A percentile compares a stretch with the other conserved stretches of the same genome.
Conservation (phyloP, 176 grass and related monocot species). For the Guadua angustifolia region DNA sequence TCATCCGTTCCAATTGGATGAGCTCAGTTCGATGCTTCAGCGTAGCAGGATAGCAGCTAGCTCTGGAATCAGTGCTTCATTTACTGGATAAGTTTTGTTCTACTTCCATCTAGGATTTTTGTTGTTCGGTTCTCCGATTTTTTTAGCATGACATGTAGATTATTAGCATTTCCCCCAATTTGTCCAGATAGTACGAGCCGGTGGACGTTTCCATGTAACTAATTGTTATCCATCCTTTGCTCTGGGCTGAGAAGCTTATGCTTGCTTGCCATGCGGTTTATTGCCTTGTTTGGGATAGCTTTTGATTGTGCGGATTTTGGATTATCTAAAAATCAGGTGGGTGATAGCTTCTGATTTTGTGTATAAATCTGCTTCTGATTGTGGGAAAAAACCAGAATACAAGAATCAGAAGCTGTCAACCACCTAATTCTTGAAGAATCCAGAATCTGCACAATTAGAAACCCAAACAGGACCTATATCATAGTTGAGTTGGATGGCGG, state of each 20-base stretch:
- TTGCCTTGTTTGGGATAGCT: too few relatives aligned
- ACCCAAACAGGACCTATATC: too few relatives aligned
- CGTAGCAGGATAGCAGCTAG: conserved; percentile 29
- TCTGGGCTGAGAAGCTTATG: not conserved
- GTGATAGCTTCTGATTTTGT: too few relatives aligned
- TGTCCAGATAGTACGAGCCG: not conserved
- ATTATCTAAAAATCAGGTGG: too few relatives aligned
- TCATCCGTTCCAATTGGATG: not conserved
- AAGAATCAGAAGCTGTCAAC: too few relatives aligned
- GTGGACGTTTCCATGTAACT: not conserved
- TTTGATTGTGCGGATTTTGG: too few relatives aligned
- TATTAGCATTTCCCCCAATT: not conserved
- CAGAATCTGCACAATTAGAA: too few relatives aligned
- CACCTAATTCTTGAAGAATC: too few relatives aligned
- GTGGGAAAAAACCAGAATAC: too few relatives aligned
- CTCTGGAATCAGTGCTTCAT: not conserved
- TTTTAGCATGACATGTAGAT: conserved; percentile 31
- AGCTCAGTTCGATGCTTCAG: not conserved
- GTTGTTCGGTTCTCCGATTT: not conserved
- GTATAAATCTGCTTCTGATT: too few relatives aligned
- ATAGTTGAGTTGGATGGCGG: not conserved
- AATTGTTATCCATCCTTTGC: not conserved
- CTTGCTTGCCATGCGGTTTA: not conserved
- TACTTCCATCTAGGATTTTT: not conserved
- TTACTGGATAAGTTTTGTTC: not conserved